Evolutionary conservation across 352 stramenopile species (phyloP), one percentile per base, ranked within the genome.

Genomic region (Thraustochytrium sp.): DNA sequence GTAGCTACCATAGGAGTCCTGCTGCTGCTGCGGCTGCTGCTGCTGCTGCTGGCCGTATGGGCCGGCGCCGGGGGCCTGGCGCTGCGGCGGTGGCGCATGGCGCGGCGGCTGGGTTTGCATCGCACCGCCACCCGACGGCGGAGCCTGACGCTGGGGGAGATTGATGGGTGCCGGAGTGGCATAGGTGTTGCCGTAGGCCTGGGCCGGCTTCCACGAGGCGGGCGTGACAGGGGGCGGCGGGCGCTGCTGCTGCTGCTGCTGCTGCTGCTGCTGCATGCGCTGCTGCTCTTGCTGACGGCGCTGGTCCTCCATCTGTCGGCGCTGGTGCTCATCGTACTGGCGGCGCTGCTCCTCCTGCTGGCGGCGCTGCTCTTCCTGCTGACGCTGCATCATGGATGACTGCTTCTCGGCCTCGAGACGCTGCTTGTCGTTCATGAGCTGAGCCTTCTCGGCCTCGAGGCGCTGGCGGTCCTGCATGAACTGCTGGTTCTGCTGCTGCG

Each of bases 111-210:
- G n/a, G n/a, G n/a, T n/a, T n/a, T n/a, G 68, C 68, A 80, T 80
- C 1, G 18, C 16, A 26, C 36, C 26, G 5, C 31, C 44, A 2
- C 40, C 34, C 46, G 68, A 53, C 18, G 68, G 68, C 38, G 51
- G 51, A 9, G 68, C n/a, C n/a, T 80, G 18, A 42, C 68, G 68
- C 23, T 80, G 31, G 4, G 68, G 68, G 9, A 80, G 18, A 26
- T 80, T 80, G n/a, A 80, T 46, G 21, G 68, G 68, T 34, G 68
- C 68, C 34, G 68, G 68, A 5, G 68, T 80, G 18, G 68, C 68
- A 34, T 80, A 80, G 3, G 68, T 80, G 68, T 80, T 80, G 18
- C 68, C 68, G 31, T 80, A 80, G 5, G 68, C 46, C 13, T 18
- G 68, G 0, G 68, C 68, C 38, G 68, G 68, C 51, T 72, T 61